phyloP scores from a whole-genome alignment of 768 basidiomycete genomes.

The Hortiboletus campestris region DNA sequence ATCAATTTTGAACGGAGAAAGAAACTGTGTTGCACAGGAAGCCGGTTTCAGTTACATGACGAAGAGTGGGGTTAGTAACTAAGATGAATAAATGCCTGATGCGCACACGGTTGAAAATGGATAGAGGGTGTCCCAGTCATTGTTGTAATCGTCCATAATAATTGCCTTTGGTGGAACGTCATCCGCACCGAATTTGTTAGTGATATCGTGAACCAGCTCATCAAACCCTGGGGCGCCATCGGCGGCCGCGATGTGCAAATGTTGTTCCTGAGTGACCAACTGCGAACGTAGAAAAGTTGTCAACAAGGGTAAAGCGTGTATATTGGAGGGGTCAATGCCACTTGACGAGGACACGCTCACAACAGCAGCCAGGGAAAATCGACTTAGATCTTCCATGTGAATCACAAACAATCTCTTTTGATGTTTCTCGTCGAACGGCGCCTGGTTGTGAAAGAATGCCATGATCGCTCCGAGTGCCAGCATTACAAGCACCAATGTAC shows the following conservation, averaged over 20 bases:
- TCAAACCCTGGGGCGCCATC: constrained; percentile 81
- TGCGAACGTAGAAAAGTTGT: constrained; percentile 27
- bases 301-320: neutral
- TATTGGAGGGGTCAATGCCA: neutral
- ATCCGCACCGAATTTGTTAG: constrained; percentile 52
- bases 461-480: constrained; percentile 49
- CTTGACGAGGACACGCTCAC: neutral
- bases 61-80: neutral
- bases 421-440: constrained; percentile 80
- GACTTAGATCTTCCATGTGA: constrained; percentile 79
- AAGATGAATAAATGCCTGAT: neutral
- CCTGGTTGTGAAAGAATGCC: constrained; percentile 56
- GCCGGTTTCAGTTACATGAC: neutral
- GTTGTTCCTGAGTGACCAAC: constrained; percentile 69
- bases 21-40: constrained; percentile 49
- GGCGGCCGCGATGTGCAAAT: constrained; percentile 77
- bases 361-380: neutral
- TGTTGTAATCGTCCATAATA: constrained; percentile 71
- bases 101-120: constrained; percentile 69
- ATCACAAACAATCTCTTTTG: constrained; percentile 85
- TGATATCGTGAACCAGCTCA: constrained; percentile 58
- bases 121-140: constrained; percentile 86
- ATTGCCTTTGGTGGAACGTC: constrained; percentile 44
- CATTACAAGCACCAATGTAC: constrained; percentile 43
- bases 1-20: constrained; percentile 79